Evolutionary conservation across 1,284 basidiomycete species (phyloP).

Genomic region (Apiotrichum veenhuisii): DNA sequence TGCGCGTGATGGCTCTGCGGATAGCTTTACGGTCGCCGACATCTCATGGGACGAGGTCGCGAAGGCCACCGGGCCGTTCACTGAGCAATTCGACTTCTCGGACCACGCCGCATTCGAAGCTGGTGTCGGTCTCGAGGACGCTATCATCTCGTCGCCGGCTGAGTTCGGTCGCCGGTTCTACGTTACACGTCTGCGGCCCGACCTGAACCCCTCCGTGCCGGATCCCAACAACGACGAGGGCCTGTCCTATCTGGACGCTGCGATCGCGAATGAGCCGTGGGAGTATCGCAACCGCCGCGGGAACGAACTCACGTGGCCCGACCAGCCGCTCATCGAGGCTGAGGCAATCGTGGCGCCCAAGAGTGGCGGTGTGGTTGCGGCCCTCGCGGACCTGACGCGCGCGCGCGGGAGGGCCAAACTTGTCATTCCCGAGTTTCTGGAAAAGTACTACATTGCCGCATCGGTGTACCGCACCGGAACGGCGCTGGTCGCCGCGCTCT

Average conservation of each 20-base stretch:
- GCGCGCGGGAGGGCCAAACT: neutral
- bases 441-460: conserved; percentile 27
- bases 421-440: conserved; percentile 25
- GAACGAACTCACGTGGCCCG: neutral
- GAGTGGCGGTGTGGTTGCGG: conserved; percentile 24
- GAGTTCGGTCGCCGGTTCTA: conserved; percentile 29
- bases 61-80: conserved; percentile 10
- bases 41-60: conserved; percentile 39
- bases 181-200: conserved; percentile 18
- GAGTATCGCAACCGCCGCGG: neutral
- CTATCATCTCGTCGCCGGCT: conserved; percentile 18
- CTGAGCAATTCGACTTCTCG: conserved; percentile 16
- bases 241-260: neutral
- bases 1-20: neutral
- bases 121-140: conserved; percentile 27
- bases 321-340: conserved; percentile 28
- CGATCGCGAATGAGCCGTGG: neutral
- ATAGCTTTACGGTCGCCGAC: conserved; percentile 7
- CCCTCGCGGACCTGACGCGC: neutral
- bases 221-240: neutral
- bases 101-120: conserved; percentile 5
- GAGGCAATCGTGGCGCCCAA: conserved; percentile 15
- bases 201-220: conserved; percentile 29
- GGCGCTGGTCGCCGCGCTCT: conserved; percentile 23
- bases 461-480: conserved; percentile 25